Evolutionary conservation across 345 rosid genomes (phyloP).

Genomic region (Aurinia saxatilis): DNA sequence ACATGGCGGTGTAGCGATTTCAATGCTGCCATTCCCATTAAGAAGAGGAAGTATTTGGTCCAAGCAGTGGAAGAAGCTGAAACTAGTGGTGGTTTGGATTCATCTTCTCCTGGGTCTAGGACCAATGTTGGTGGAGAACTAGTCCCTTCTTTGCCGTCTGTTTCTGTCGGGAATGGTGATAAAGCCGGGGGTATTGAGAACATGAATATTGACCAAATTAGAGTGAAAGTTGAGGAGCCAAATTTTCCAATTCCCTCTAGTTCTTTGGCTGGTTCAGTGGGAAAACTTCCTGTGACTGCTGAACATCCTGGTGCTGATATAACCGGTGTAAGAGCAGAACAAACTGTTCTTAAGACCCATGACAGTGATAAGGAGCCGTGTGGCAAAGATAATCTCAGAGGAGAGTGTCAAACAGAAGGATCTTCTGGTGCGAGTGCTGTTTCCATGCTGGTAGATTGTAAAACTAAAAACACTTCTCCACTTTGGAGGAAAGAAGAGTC

Average conservation of each 20-base stretch:
- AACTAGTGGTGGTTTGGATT: constrained; percentile 24
- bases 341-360: constrained; percentile 15
- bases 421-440: constrained; percentile 24
- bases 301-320: constrained; percentile 7
- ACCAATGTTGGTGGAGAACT: neutral
- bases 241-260: constrained; percentile 14
- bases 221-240: constrained; percentile 34
- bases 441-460: constrained; percentile 30
- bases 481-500: constrained; percentile 25
- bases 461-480: constrained; percentile 20
- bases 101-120: constrained; percentile 19
- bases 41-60: constrained; percentile 65
- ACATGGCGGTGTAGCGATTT: constrained; percentile 44
- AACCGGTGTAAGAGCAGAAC: constrained; percentile 29
- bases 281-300: no score
- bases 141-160: neutral
- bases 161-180: constrained; percentile 2
- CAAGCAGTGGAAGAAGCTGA: constrained; percentile 29
- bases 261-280: constrained; percentile 25
- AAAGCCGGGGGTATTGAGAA: neutral
- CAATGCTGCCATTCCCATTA: constrained; percentile 65
- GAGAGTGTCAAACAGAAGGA: constrained; percentile 18
- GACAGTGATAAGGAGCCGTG: constrained; percentile 15
- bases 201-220: neutral
- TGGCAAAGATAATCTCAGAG: constrained; percentile 21